Percentiles rank a stretch among this genome's conserved stretches.
Conservation (phyloP, 2,329 filamentous ascomycete species). For the Xylaria hypoxylon region DNA sequence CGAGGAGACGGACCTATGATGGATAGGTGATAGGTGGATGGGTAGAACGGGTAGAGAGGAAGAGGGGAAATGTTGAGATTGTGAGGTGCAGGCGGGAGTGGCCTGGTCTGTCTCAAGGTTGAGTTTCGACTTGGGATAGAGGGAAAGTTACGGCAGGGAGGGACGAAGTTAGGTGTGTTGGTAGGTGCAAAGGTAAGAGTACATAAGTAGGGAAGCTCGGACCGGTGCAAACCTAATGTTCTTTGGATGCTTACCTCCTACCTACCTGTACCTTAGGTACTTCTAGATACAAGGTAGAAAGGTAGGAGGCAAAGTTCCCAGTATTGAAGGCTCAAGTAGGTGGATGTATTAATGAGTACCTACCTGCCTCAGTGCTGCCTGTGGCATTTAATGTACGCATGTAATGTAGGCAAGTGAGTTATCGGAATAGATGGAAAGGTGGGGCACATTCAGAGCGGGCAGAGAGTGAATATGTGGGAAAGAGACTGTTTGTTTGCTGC, state of each 20-base stretch:
- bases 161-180: slow-evolving; percentile 4
- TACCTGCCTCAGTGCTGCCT: too few relatives aligned
- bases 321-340: background rate
- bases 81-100: slow-evolving; percentile 2
- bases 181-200: slow-evolving; percentile 14
- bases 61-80: slow-evolving; percentile 2
- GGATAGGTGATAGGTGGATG: background rate
- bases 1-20: background rate
- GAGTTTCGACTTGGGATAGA: slow-evolving; percentile 8
- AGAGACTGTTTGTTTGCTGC: too few relatives aligned
- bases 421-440: slow-evolving; percentile 2
- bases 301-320: background rate
- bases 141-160: slow-evolving; percentile 11
- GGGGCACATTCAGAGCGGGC: background rate
- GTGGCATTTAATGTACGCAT: background rate
- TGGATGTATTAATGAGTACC: background rate
- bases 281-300: background rate
- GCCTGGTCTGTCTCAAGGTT: slow-evolving; percentile 6
- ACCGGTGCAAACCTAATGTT: slow-evolving; percentile 11
- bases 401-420: background rate
- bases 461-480: background rate
- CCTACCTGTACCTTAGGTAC: background rate
- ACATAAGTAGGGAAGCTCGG: slow-evolving; percentile 8
- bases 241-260: background rate
- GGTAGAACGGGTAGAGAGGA: background rate